These are phyloP conservation scores for Aspergillus clavatus DNA, from an alignment of 2,329 filamentous ascomycete genomes.

Conservation along the genomic window DNA sequence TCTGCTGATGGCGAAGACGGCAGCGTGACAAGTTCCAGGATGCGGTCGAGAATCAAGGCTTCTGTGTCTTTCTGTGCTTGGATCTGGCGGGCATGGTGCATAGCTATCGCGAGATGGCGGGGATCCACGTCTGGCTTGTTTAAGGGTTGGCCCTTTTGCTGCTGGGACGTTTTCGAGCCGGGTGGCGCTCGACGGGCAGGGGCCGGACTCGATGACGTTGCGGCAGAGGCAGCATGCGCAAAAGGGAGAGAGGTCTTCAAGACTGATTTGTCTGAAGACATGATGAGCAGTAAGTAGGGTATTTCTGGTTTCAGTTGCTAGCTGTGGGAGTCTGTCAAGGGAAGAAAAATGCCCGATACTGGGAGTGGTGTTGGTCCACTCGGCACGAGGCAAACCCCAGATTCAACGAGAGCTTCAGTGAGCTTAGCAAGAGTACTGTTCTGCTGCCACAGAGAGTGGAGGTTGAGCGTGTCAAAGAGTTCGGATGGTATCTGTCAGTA, in stretches of 20 bases:
- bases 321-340: not conserved
- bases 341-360: not conserved
- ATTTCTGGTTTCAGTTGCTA: not conserved
- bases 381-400: slow-evolving; percentile 15
- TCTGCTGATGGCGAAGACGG: slow-evolving; percentile 51
- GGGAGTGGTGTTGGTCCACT: slow-evolving; percentile 6
- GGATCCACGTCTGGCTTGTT: slow-evolving; percentile 41
- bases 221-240: slow-evolving; percentile 35
- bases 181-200: slow-evolving; percentile 26
- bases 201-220: slow-evolving; percentile 42
- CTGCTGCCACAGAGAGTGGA: no score
- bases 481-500: not conserved
- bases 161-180: slow-evolving; percentile 23
- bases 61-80: slow-evolving; percentile 78
- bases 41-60: slow-evolving; percentile 63
- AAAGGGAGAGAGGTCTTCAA: slow-evolving; percentile 55
- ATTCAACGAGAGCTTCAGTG: slow-evolving; percentile 8
- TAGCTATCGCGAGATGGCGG: slow-evolving; percentile 57
- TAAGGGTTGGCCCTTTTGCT: slow-evolving; percentile 23
- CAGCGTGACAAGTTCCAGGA: slow-evolving; percentile 65
- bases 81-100: slow-evolving; percentile 76
- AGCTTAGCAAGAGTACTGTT: no score
- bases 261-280: slow-evolving; percentile 47
- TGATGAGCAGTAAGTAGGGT: slow-evolving; percentile 1
- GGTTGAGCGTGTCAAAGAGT: no score